Evolutionary conservation across 139 green algal species (phyloP), one percentile per base, ranked within the genome.

Genomic region (Prasinococcaceae sp.): DNA sequence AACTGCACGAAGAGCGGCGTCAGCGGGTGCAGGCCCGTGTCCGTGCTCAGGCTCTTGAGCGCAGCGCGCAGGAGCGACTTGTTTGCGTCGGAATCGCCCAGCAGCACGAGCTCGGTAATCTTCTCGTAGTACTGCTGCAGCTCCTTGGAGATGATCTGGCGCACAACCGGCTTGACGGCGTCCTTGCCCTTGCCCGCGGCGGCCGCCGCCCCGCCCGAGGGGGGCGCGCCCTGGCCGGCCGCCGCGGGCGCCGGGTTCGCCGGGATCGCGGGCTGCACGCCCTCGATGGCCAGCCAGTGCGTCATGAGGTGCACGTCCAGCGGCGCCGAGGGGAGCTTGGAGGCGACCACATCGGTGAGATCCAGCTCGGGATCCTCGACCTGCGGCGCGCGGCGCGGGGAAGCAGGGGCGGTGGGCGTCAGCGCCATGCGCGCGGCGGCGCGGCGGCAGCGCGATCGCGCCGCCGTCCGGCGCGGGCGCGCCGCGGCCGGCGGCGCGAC

Each of bases 241-340:
- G 47, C 36, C 20, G 35, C 12, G n/a, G 29, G 10, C 6, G 56
- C 38, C 4, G 60, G 24, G 47, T 96, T 96, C 61, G 94, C 86
- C 27, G 85, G 80, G 26, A 84, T 92, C 24, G 63, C 50, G 0
- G 86, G 86, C 66, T 94, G 85, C 27, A 84, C 64, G 0, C 88
- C 88, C 17, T 94, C 69, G 14, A 94, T 70, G 9, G 82, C 79
- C 1, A 96, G 75, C 86, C 86, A 96, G 64, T 96, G 88, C 5
- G 74, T 59, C 24, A 75, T 53, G 5, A 93, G 50, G 14, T 69
- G 78, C 14, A 76, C 73, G n/a, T 88, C 82, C 17, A 81, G 46
- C 9, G 86, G 84, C 16, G 61, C 24, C 42, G 51, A 57, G 23
- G 86, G 83, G 40, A 94, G 66, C 3, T 16, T 29, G 29, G 24